Evolutionary conservation across 805 yeast species (phyloP).

Genomic region (Yamadazyma insecticola): DNA sequence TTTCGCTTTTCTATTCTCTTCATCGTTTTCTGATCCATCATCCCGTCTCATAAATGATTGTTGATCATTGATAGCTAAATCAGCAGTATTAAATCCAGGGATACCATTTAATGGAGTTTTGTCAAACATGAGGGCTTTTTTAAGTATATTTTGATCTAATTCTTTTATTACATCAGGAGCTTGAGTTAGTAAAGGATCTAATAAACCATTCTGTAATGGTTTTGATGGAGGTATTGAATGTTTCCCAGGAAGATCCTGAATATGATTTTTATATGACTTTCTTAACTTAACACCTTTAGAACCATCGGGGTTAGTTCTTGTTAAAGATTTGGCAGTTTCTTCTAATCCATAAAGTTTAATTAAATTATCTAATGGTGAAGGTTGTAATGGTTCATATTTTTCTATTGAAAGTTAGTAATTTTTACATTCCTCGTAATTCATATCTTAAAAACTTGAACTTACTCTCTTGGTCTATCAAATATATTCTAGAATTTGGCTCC

Average conservation of each 20-base stretch:
- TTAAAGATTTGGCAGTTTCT: slow-evolving; percentile 70
- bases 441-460: too few species aligned
- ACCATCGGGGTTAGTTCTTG: slow-evolving; percentile 83
- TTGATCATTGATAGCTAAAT: slow-evolving; percentile 58
- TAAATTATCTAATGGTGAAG: slow-evolving; percentile 72
- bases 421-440: too few species aligned
- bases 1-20: slow-evolving; percentile 29
- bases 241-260: slow-evolving; percentile 79
- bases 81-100: slow-evolving; percentile 69
- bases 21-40: slow-evolving; percentile 36
- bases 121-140: slow-evolving; percentile 53
- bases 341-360: slow-evolving; percentile 64
- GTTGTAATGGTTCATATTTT: slow-evolving; percentile 38
- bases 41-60: slow-evolving; percentile 37
- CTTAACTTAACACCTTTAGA: slow-evolving; percentile 88
- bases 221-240: slow-evolving; percentile 54
- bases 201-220: slow-evolving; percentile 29
- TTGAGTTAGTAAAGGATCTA: slow-evolving; percentile 34
- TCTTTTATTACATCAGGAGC: slow-evolving; percentile 44
- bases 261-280: slow-evolving; percentile 92
- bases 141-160: slow-evolving; percentile 47
- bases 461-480: too few species aligned
- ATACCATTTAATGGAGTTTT: slow-evolving; percentile 65
- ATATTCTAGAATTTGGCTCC: too few species aligned
- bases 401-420: slow-evolving; percentile 6